Evolutionary conservation across 495 filamentous ascomycete genomes (phyloP).

Genomic region (Darksidea phi): DNA sequence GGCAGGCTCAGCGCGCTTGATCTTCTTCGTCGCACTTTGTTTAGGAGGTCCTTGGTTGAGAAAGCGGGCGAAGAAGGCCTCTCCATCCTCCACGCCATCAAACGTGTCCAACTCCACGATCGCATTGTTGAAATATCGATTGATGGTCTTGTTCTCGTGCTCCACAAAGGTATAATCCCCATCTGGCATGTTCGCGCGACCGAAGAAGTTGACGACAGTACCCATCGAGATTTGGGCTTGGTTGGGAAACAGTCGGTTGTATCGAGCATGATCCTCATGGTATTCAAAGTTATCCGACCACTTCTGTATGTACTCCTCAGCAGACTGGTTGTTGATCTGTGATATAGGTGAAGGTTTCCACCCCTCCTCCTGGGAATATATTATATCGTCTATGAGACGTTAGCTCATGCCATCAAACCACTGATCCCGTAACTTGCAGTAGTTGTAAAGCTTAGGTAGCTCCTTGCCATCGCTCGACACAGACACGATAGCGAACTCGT

Average conservation of each 20-base stretch:
- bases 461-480: constrained; percentile 30
- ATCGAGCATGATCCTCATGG: constrained; percentile 52
- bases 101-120: constrained; percentile 33
- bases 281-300: constrained; percentile 39
- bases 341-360: constrained; percentile 24
- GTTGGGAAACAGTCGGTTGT: constrained; percentile 50
- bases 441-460: constrained; percentile 33
- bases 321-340: constrained; percentile 45
- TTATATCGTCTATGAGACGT: constrained; percentile 21
- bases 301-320: constrained; percentile 39
- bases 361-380: constrained; percentile 15
- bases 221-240: constrained; percentile 29
- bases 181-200: constrained; percentile 6
- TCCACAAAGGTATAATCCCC: constrained; percentile 44
- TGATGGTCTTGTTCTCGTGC: constrained; percentile 47
- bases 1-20: constrained; percentile 8
- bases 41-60: constrained; percentile 27
- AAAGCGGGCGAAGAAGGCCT: constrained; percentile 25
- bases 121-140: constrained; percentile 44
- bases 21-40: constrained; percentile 9
- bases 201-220: constrained; percentile 2
- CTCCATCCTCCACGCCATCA: constrained; percentile 23
- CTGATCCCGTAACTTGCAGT: constrained; percentile 10
- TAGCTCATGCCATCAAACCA: not conserved
- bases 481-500: constrained; percentile 32